Base-by-base conservation (phyloP, 2,329 filamentous ascomycete genomes). In the Ceratocystis destructans region DNA sequence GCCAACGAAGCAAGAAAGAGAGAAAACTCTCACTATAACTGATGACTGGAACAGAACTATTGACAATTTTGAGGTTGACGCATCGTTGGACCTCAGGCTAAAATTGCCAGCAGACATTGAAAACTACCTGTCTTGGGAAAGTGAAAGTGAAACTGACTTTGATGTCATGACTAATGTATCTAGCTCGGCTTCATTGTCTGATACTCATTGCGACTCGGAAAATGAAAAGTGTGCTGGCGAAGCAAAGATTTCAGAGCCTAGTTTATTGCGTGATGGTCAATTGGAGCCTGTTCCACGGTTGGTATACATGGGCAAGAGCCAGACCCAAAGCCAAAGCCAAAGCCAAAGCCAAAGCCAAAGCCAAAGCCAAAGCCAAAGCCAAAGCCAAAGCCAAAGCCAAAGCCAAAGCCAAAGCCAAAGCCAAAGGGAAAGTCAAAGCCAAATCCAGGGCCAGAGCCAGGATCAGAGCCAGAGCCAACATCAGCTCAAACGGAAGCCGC, bases 81-180 rank as follows among this genome's bases (percentile, higher is more conserved):
- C 55, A 59, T 59, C 55, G 7, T 59, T 59, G 28, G 55, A 59
- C 28, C 55, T 59, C 15, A 59, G 55, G 22, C 17, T 59, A 17
- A 59, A 59, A 12, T 8, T 59, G 55, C 55, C 55, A 3, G 8
- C 17, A n/a, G 55, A 59, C 17, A 59, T 59, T 17, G 55, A 59
- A 2, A 59, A 31, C 17, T 59, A 37, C 17, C 33, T 59, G 7
- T 59, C 55, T 5, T 33, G 55, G 55, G 55, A 20, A 59, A 31
- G 25, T n/a, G 55, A 59, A 59, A 37, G 15, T 3, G 55, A 59
- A 37, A 59, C 15, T n/a, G 55, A 59, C 25, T 31, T 20, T n/a
- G 55, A 59, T 10, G 6, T n/a, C 25, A 37, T 33, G 31, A 33
- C 55, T 25, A 59, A 33, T 31, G 15, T n/a, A 22, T 59, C 55